Conservation (phyloP, 2,329 filamentous ascomycete species). For the Penicillium aurantiogriseum region DNA sequence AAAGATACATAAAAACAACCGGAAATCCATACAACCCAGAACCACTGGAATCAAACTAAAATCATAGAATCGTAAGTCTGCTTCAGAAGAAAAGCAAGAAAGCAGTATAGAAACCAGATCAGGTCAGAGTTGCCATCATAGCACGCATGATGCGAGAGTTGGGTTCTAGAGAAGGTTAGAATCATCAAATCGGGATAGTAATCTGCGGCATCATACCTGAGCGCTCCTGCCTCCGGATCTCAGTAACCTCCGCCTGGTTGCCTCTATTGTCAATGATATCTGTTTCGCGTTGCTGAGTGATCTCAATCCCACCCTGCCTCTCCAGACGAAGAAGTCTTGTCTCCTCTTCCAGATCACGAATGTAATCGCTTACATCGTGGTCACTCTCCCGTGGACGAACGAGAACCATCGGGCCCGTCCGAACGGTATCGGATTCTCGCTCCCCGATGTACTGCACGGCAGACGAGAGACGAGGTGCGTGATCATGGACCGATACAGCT, state of each 20-base stretch:
- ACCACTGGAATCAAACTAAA: neutral
- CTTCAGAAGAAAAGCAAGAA: conserved; percentile 6
- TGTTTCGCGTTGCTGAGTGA: conserved; percentile 30
- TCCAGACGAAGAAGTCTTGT: conserved; percentile 58
- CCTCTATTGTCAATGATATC: conserved; percentile 37
- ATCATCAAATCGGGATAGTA: neutral
- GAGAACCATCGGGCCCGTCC: conserved; percentile 50
- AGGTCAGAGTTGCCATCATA: conserved; percentile 71
- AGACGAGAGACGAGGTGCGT: conserved; percentile 39
- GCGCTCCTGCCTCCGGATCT: conserved; percentile 75
- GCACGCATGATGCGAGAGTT: conserved; percentile 63
- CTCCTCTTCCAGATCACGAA: conserved; percentile 68
- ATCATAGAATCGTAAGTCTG: conserved; percentile 7
- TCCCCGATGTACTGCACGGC: conserved; percentile 37
- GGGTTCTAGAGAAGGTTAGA: conserved; percentile 52
- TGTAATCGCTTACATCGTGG: conserved; percentile 69
- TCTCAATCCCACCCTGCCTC: conserved; percentile 42
- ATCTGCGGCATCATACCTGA: conserved; percentile 66
- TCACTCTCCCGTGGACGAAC: conserved; percentile 51
- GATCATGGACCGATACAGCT: conserved; percentile 36
- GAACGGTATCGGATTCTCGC: conserved; percentile 41
- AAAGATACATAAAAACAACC: conserved; percentile 3
- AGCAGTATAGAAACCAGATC: conserved; percentile 21
- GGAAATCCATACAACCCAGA: neutral
- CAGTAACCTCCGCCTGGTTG: conserved; percentile 52